Base-by-base conservation (phyloP, 2,329 filamentous ascomycete species). In the Lasiodiplodia hormozganensis region DNA sequence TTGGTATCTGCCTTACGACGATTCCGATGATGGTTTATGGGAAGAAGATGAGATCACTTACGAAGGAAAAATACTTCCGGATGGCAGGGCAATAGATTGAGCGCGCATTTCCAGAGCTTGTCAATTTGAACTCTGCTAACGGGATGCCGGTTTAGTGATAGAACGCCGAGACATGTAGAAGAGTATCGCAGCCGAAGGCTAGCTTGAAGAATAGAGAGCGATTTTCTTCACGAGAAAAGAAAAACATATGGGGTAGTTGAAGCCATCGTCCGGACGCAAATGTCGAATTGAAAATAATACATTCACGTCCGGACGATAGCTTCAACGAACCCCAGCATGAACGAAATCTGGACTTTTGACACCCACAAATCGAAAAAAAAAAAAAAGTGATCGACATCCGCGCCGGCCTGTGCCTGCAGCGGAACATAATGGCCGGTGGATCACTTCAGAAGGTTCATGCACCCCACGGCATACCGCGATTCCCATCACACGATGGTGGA, bases 1-100 rank as follows among this genome's bases (percentile, higher is more conserved):
- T 78, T 36, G 71, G 74, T 2, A 74, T 82, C 11, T 69, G 80
- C 23, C 67, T 73, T n/a, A 56, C 53, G 10, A 36, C 53, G 2
- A 34, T 56, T 18, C 53, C 53, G 53, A 56, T 56, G 53, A 56
- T 56, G 53, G 53, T 56, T 18, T 56, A 34, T 21, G 53, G 53
- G 12, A 56, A 56, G 31, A 56, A n/a, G 53, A 56, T 56, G 53
- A 56, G 53, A 16, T 28, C 28, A 7, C 1, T 21, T 11, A 56
- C 53, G 31, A 56, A 18, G n/a, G 28, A 56, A 10, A 21, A 16
- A 14, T 56, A 56, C 25, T 56, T 56, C 31, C 53, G 16, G 18
- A 56, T 56, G 53, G 53, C 31, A 11, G 18, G 53, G 31, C 31
- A n/a, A 16, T 56, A 56, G 31, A 36, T 21, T 36, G 8, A 10